Evolutionary conservation across 768 basidiomycete species (phyloP).

Genomic region (Rhodosporidiobolus odoratus): DNA sequence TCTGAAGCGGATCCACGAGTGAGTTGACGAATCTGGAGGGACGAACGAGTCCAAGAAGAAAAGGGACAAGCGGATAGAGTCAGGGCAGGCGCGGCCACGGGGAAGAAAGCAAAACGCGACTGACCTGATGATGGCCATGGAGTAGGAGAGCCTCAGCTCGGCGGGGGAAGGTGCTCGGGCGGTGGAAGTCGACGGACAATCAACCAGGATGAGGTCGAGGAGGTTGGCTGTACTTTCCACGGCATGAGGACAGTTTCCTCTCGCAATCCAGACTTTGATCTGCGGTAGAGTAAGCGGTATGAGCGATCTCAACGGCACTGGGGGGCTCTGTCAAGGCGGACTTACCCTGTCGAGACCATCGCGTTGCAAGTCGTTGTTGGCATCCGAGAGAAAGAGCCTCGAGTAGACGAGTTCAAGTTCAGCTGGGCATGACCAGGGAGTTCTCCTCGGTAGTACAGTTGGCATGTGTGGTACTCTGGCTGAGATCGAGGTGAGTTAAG

Average conservation of each 20-base stretch:
- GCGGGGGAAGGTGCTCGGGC: background rate
- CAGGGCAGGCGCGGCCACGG: no score
- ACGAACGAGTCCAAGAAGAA: conserved; percentile 49
- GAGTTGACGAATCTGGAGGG: conserved; percentile 81
- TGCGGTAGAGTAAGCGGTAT: background rate
- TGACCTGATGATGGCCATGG: conserved; percentile 41
- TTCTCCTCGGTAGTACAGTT: conserved; percentile 57
- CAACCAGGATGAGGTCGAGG: conserved; percentile 35
- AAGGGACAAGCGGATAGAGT: background rate
- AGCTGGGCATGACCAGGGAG: conserved; percentile 65
- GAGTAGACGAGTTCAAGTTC: conserved; percentile 72
- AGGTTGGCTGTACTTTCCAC: conserved; percentile 39
- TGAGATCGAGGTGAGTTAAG: no score
- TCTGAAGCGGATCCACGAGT: conserved; percentile 87
- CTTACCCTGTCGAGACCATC: conserved; percentile 51
- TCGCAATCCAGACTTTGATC: conserved; percentile 37
- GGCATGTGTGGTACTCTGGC: background rate
- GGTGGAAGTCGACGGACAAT: conserved; percentile 16
- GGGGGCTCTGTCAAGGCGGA: no score
- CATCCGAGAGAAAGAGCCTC: conserved; percentile 58
- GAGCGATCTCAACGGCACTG: no score
- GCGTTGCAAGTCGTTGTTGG: conserved; percentile 59
- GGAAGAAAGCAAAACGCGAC: conserved; percentile 40
- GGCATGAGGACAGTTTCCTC: conserved; percentile 40
- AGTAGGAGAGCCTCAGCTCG: conserved; percentile 36